Conservation (phyloP, 352 stramenopile genomes). For the Phytopythium litorale region DNA sequence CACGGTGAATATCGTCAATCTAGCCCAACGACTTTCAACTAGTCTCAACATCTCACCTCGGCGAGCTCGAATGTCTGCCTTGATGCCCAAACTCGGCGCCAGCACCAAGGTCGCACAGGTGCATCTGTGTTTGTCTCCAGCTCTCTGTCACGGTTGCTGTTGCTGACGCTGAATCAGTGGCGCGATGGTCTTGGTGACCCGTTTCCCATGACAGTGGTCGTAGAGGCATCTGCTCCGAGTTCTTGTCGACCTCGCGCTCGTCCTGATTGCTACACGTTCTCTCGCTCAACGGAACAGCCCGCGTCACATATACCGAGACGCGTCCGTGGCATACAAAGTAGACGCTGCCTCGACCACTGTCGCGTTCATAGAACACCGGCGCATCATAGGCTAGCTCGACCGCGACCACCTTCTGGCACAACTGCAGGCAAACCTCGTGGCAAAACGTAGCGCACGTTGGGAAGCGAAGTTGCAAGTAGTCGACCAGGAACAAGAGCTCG, state of each 20-base stretch:
- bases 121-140: constrained; percentile 21
- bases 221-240: background rate
- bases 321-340: constrained; percentile 7
- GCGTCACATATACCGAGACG: constrained; percentile 1
- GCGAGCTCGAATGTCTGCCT: constrained; percentile 14
- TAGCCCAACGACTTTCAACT: background rate
- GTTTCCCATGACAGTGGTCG: background rate
- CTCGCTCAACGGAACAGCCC: constrained; percentile 1
- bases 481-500: constrained; percentile 37
- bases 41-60: constrained; percentile 10
- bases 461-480: constrained; percentile 43
- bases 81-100: constrained; percentile 28
- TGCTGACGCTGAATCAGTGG: background rate
- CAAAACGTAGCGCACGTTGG: constrained; percentile 31
- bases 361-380: constrained; percentile 13
- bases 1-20: background rate
- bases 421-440: constrained; percentile 27
- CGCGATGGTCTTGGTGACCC: background rate
- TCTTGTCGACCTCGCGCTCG: background rate
- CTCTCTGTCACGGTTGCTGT: constrained; percentile 1
- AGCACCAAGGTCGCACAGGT: constrained; percentile 21
- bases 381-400: background rate
- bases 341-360: constrained; percentile 1
- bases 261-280: background rate
- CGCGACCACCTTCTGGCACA: constrained; percentile 25